Evolutionary conservation across 441 rosid genomes (phyloP).

Genomic region (Euphorbia celastroides): DNA sequence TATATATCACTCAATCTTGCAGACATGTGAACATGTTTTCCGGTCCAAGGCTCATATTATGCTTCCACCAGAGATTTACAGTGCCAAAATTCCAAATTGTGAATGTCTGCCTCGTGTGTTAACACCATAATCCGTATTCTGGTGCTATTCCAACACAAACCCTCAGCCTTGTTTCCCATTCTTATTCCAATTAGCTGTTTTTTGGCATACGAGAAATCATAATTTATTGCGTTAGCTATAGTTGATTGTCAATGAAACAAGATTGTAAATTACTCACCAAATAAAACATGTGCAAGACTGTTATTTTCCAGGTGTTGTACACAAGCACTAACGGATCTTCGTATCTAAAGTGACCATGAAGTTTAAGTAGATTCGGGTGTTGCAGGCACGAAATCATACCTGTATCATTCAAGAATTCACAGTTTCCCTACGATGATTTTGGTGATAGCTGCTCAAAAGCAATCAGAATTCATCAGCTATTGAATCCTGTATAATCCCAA

Average conservation of each 20-base stretch:
- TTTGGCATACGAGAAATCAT: no score
- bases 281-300: conserved; percentile 38
- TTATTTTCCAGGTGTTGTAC: conserved; percentile 52
- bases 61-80: conserved; percentile 60
- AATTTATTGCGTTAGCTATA: neutral
- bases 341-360: conserved; percentile 43
- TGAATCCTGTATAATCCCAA: conserved; percentile 35
- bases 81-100: conserved; percentile 57
- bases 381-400: conserved; percentile 51
- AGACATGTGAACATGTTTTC: conserved; percentile 48
- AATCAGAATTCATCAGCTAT: conserved; percentile 35
- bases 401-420: conserved; percentile 65
- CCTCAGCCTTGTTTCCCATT: conserved; percentile 55
- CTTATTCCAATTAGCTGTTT: conserved; percentile 29
- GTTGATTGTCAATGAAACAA: no score
- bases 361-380: conserved; percentile 45
- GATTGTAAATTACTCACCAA: conserved; percentile 26
- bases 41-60: conserved; percentile 46
- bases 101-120: conserved; percentile 51
- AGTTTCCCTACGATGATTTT: conserved; percentile 64
- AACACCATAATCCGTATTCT: conserved; percentile 62
- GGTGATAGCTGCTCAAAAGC: conserved; percentile 67
- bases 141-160: conserved; percentile 63
- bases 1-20: conserved; percentile 41
- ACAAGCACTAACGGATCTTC: conserved; percentile 40